A percentile compares a stretch with the other conserved stretches of the same genome.
phyloP scores from a whole-genome alignment of 768 basidiomycete species.

The Tulasnella sp. region DNA sequence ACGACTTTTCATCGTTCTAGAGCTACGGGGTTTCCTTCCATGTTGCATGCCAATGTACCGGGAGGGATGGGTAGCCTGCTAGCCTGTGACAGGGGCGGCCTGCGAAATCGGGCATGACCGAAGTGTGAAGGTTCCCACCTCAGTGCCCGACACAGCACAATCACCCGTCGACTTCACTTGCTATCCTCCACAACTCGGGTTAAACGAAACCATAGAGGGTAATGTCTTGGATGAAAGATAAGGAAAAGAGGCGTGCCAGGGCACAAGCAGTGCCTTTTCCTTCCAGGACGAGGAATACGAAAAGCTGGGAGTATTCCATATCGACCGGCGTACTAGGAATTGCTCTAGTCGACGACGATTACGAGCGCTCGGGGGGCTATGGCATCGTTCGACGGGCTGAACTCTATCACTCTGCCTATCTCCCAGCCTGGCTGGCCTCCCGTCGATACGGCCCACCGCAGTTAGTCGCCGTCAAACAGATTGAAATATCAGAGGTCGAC shows the following conservation, averaged over 20 bases:
- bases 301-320: not conserved
- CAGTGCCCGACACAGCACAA: too few relatives aligned
- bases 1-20: too few relatives aligned
- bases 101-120: too few relatives aligned
- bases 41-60: not conserved
- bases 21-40: too few relatives aligned
- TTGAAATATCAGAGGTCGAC: not conserved
- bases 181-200: not conserved
- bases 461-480: not conserved
- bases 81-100: not conserved
- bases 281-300: not conserved
- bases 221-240: too few relatives aligned
- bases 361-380: not conserved
- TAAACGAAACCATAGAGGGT: too few relatives aligned
- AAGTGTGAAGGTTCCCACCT: not conserved
- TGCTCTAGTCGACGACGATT: not conserved
- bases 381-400: not conserved
- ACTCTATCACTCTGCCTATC: not conserved
- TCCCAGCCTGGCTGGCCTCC: not conserved
- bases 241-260: not conserved
- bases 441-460: not conserved
- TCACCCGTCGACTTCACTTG: too few relatives aligned
- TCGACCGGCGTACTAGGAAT: not conserved
- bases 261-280: not conserved
- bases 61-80: too few relatives aligned